Conservation (phyloP, 805 yeast genomes). For the Wickerhamiella cacticola region DNA sequence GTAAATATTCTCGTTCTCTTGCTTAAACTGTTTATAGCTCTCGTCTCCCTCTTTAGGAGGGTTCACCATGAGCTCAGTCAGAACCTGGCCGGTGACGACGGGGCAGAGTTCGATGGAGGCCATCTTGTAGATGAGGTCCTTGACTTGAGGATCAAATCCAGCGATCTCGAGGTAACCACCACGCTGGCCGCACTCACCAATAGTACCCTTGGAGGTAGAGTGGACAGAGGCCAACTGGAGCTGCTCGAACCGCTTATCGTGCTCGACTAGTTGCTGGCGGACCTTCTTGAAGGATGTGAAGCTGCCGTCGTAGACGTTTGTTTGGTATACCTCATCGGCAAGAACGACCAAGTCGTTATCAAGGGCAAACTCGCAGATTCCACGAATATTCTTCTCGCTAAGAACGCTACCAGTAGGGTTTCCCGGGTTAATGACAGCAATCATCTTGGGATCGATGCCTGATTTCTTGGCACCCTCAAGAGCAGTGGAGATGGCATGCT, state of each 20-base stretch:
- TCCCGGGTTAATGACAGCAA: conserved; percentile 95
- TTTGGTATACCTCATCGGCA: conserved; percentile 98
- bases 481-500: conserved; percentile 46
- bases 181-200: conserved; percentile 99
- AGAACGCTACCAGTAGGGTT: conserved; percentile 94
- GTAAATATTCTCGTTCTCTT: conserved; percentile 53
- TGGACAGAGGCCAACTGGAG: conserved; percentile 90
- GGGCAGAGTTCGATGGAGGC: conserved; percentile 90
- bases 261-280: conserved; percentile 46
- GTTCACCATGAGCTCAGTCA: conserved; percentile 83
- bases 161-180: conserved; percentile 96
- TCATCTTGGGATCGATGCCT: conserved; percentile 56
- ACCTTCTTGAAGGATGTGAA: conserved; percentile 79
- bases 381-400: conserved; percentile 49
- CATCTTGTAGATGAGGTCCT: conserved; percentile 63
- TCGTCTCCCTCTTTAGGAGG: conserved; percentile 76
- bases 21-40: conserved; percentile 53
- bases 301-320: conserved; percentile 70
- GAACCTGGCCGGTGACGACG: conserved; percentile 87
- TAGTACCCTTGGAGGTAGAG: conserved; percentile 94
- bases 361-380: conserved; percentile 68
- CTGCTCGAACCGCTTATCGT: conserved; percentile 42
- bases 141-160: conserved; percentile 62
- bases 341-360: conserved; percentile 72
- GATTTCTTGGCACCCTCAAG: conserved; percentile 38